phyloP scores from a whole-genome alignment of 176 grass and related monocot genomes.

The Cocos nucifera region DNA sequence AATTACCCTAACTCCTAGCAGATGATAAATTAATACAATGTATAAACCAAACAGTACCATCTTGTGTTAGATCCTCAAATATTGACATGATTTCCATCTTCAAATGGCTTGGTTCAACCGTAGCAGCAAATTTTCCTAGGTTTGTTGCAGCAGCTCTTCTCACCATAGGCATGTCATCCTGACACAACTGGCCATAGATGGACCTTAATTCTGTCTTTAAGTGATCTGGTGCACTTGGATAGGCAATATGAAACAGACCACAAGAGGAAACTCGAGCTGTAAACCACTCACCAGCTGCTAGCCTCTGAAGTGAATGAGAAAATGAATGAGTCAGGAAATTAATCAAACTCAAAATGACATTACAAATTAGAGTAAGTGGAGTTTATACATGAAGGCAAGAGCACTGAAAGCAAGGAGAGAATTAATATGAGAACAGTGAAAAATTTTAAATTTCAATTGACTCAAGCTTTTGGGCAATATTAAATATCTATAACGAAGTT shows the following conservation, averaged over 20 bases:
- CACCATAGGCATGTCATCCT: conserved; percentile 99
- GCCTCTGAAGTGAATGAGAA: conserved; percentile 35
- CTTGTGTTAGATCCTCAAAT: conserved; percentile 86
- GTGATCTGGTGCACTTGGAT: conserved; percentile 60
- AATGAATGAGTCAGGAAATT: conserved; percentile 1
- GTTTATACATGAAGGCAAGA: too few relatives aligned
- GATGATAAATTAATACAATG: too few relatives aligned
- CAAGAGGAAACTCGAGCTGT: conserved; percentile 81
- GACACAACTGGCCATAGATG: conserved; percentile 73
- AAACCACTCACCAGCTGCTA: conserved; percentile 88
- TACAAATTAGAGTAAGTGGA: too few relatives aligned
- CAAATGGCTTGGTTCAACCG: conserved; percentile 60
- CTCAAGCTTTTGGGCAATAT: too few relatives aligned
- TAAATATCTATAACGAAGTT: too few relatives aligned
- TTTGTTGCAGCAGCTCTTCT: conserved; percentile 86
- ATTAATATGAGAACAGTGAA: too few relatives aligned
- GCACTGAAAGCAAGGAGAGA: too few relatives aligned
- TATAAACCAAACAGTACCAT: conserved; percentile 41
- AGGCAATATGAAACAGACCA: conserved; percentile 81
- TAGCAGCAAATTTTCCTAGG: conserved; percentile 88
- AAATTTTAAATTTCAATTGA: too few relatives aligned
- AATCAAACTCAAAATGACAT: not conserved
- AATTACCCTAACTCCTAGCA: too few relatives aligned
- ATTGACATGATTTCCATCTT: conserved; percentile 89
- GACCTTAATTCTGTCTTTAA: conserved; percentile 70